Evolutionary conservation across 768 basidiomycete species (phyloP).

Genomic region (Kwoniella europaea): DNA sequence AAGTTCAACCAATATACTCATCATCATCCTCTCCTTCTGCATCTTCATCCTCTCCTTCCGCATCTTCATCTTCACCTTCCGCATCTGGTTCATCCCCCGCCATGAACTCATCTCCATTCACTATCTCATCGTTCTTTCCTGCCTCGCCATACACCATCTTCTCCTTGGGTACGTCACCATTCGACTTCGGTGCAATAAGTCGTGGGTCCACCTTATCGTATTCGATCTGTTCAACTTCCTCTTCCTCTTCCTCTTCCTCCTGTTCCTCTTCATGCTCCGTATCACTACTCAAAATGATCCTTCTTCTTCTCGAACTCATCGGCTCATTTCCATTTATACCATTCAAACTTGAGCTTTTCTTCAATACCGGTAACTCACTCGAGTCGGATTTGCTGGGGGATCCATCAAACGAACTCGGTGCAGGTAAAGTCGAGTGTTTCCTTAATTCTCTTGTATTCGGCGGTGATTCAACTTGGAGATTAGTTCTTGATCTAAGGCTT

Average conservation of each 20-base stretch:
- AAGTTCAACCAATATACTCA: slow-evolving; percentile 33
- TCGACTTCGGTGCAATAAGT: neutral
- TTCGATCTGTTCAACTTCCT: slow-evolving; percentile 6
- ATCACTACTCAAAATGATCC: slow-evolving; percentile 10
- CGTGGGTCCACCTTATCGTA: no score
- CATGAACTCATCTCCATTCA: slow-evolving; percentile 24
- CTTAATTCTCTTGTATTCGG: slow-evolving; percentile 3
- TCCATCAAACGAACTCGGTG: neutral
- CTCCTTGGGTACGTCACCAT: neutral
- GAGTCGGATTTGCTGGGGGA: neutral
- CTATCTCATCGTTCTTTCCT: slow-evolving; percentile 10
- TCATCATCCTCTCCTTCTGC: slow-evolving; percentile 45
- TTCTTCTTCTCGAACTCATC: neutral
- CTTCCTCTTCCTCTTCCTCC: slow-evolving; percentile 12
- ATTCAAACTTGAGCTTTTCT: neutral
- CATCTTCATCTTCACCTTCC: slow-evolving; percentile 32
- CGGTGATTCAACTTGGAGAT: neutral
- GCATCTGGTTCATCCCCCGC: slow-evolving; percentile 26
- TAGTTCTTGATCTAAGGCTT: slow-evolving; percentile 4
- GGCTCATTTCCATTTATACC: neutral
- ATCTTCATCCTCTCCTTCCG: slow-evolving; percentile 32
- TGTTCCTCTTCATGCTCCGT: slow-evolving; percentile 19
- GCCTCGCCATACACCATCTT: slow-evolving; percentile 8
- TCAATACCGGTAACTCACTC: neutral
- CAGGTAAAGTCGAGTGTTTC: slow-evolving; percentile 5